phyloP scores from a whole-genome alignment of 192 early-diverging fungal species.

The Linnemannia hyalina region DNA sequence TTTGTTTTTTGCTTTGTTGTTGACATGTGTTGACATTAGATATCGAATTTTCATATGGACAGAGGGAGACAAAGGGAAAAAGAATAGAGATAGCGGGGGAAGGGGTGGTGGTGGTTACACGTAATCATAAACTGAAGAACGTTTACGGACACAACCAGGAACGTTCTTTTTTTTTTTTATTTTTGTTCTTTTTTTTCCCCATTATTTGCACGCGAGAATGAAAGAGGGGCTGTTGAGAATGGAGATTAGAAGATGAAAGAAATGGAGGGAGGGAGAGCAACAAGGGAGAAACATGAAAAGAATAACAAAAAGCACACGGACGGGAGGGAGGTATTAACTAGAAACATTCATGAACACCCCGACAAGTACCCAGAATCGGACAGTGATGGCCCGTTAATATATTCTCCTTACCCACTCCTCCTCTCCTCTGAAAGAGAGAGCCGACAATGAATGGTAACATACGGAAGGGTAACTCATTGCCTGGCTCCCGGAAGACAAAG shows the following conservation, averaged over 20 bases:
- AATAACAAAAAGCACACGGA: not conserved
- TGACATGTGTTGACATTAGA: slow-evolving; percentile 2
- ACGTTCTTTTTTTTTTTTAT: not conserved
- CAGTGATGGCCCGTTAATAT: no score
- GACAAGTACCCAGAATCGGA: no score
- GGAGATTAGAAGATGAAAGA: not conserved
- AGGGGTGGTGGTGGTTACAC: not conserved
- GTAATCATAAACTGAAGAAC: not conserved
- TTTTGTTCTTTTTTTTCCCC: no score
- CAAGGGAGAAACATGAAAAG: not conserved
- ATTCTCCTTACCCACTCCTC: no score
- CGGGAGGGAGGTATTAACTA: not conserved
- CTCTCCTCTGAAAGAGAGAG: no score
- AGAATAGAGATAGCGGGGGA: not conserved
- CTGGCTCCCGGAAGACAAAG: no score
- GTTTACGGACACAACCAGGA: not conserved
- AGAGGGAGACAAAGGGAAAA: not conserved
- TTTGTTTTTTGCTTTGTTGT: not conserved
- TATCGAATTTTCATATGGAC: not conserved
- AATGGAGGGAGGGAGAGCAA: not conserved
- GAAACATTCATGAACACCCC: not conserved
- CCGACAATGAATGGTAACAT: no score
- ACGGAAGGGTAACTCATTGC: no score
- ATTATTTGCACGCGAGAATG: not conserved
- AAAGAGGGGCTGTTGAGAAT: not conserved